phyloP scores from a whole-genome alignment of 441 rosid genomes.

The Pelargonium myrrhifolium region DNA sequence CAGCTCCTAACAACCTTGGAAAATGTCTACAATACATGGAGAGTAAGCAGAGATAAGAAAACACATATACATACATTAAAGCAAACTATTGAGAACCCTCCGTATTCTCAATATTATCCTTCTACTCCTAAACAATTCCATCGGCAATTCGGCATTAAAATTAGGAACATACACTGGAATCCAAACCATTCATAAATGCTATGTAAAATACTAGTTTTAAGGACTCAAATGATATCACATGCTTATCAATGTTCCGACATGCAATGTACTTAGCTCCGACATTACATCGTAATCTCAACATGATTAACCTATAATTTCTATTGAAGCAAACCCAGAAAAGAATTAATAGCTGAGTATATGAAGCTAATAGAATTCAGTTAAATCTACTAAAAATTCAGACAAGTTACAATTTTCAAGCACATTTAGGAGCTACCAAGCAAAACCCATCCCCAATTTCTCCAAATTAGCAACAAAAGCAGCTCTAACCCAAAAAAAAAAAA shows the following conservation, averaged over 20 bases:
- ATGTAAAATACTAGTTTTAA: no score
- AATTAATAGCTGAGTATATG: not conserved
- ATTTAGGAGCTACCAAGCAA: not conserved
- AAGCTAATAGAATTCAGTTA: not conserved
- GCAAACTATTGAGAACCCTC: not conserved
- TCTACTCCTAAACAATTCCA: not conserved
- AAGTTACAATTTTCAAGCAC: not conserved
- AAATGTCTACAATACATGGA: constrained; percentile 55
- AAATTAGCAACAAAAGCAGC: constrained; percentile 11
- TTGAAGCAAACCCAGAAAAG: not conserved
- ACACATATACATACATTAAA: not conserved
- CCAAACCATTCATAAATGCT: no score
- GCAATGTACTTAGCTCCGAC: no score
- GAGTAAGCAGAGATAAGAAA: not conserved
- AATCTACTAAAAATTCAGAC: not conserved
- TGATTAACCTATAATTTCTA: not conserved
- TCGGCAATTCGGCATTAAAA: not conserved
- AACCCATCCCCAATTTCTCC: not conserved
- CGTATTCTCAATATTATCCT: not conserved
- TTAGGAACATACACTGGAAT: not conserved
- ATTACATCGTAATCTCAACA: not conserved
- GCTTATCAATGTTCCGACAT: no score
- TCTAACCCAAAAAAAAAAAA: no score
- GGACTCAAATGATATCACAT: no score
- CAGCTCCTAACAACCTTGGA: constrained; percentile 82